phyloP scores from a whole-genome alignment of 2,329 filamentous ascomycete species.

The Cladorrhinum sp. region DNA sequence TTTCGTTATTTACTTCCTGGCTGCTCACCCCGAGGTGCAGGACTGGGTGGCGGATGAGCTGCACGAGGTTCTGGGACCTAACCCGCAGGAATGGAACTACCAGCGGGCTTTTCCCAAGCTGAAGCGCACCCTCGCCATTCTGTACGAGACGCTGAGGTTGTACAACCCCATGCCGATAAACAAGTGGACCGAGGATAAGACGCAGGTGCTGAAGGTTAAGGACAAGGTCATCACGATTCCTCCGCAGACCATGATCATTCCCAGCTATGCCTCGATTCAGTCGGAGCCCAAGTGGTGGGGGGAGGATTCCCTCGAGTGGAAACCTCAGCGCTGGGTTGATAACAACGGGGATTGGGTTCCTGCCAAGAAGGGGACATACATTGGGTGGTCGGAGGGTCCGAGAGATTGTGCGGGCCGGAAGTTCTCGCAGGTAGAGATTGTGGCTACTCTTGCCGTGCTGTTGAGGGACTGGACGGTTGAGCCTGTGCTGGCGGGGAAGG shows the following conservation, averaged over 20 bases:
- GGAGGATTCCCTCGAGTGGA: slow-evolving; percentile 25
- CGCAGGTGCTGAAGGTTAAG: slow-evolving; percentile 20
- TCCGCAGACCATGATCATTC: slow-evolving; percentile 23
- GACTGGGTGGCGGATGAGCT: slow-evolving; percentile 44
- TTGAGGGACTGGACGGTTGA: slow-evolving; percentile 28
- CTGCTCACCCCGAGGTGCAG: slow-evolving; percentile 43
- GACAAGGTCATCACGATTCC: slow-evolving; percentile 23
- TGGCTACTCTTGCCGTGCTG: slow-evolving; percentile 29
- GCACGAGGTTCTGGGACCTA: slow-evolving; percentile 23
- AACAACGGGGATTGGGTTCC: slow-evolving; percentile 21
- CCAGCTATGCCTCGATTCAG: slow-evolving; percentile 26
- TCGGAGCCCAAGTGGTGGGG: slow-evolving; percentile 30
- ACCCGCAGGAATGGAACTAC: slow-evolving; percentile 34
- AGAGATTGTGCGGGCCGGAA: slow-evolving; percentile 32
- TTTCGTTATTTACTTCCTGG: slow-evolving; percentile 42
- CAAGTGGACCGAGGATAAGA: slow-evolving; percentile 27
- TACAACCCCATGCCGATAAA: slow-evolving; percentile 34
- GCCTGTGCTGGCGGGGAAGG: slow-evolving; percentile 18
- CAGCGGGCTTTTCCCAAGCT: slow-evolving; percentile 38
- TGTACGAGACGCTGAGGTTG: slow-evolving; percentile 43
- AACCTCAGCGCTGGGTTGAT: slow-evolving; percentile 28
- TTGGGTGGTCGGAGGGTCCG: slow-evolving; percentile 32
- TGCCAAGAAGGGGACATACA: slow-evolving; percentile 21
- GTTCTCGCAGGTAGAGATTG: slow-evolving; percentile 36
- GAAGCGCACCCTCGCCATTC: slow-evolving; percentile 38